Percentiles rank a stretch among this genome's conserved stretches.
Evolutionary conservation across 2,329 filamentous ascomycete genomes (phyloP).

Genomic region (Fusarium sp.): DNA sequence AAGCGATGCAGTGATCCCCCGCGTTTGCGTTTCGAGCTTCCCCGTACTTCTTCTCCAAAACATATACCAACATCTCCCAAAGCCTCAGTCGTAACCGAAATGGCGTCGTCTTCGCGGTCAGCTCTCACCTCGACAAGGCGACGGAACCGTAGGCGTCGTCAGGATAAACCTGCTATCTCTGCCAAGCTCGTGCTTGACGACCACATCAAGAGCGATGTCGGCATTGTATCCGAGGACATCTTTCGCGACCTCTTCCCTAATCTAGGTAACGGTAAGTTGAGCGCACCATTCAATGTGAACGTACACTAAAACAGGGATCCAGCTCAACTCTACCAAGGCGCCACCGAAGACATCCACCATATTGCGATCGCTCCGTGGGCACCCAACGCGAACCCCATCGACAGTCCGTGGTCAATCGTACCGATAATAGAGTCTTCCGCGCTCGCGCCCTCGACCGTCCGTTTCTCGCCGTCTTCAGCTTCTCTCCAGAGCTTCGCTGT

Average conservation of each 20-base stretch:
- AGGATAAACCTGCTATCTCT: conserved; percentile 81
- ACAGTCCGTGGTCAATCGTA: conserved; percentile 85
- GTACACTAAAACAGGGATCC: conserved; percentile 11
- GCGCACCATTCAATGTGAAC: background rate
- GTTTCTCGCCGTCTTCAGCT: conserved; percentile 79
- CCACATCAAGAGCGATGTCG: conserved; percentile 86
- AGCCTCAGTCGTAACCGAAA: conserved; percentile 28
- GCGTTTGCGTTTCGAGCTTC: conserved; percentile 37
- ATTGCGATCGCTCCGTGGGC: conserved; percentile 82
- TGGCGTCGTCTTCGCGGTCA: conserved; percentile 51
- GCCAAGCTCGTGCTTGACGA: conserved; percentile 88
- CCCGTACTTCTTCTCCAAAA: conserved; percentile 24
- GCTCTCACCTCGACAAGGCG: conserved; percentile 52
- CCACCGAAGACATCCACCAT: conserved; percentile 63
- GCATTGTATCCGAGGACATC: conserved; percentile 87
- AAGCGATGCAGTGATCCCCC: conserved; percentile 38
- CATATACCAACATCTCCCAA: conserved; percentile 6
- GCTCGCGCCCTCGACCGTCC: conserved; percentile 81
- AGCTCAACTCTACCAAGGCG: conserved; percentile 34
- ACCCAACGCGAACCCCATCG: conserved; percentile 69
- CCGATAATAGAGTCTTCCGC: conserved; percentile 76
- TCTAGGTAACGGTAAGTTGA: conserved; percentile 64
- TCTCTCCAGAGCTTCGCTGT: conserved; percentile 85
- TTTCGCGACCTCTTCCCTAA: conserved; percentile 84
- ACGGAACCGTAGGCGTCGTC: conserved; percentile 66